A percentile compares a stretch with the other conserved stretches of the same genome.
Evolutionary conservation across 202 grass and related monocot species (phyloP).

Genomic region (Panicum hallii): DNA sequence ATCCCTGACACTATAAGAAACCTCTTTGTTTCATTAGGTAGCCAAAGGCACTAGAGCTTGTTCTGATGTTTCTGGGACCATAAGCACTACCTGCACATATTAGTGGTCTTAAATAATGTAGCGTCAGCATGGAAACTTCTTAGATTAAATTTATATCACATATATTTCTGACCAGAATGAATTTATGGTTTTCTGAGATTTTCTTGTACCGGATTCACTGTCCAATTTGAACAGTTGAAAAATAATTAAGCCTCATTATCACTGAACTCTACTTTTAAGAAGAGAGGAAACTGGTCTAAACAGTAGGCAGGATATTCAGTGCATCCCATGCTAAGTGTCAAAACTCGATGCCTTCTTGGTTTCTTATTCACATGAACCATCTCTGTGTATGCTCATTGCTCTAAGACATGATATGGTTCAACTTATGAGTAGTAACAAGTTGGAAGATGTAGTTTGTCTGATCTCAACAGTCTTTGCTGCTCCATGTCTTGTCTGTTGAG

Average conservation of each 20-base stretch:
- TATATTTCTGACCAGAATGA: not conserved
- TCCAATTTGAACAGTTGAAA: slow-evolving; percentile 21
- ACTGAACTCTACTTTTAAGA: not conserved
- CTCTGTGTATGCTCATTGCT: slow-evolving; percentile 1
- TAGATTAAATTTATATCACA: not conserved
- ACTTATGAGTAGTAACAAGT: not conserved
- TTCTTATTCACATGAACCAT: slow-evolving; percentile 19
- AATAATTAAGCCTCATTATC: slow-evolving; percentile 2
- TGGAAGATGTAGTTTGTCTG: not conserved
- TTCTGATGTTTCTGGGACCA: not conserved
- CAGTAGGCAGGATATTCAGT: not conserved
- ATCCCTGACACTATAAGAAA: not conserved
- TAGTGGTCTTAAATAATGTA: slow-evolving; percentile 7
- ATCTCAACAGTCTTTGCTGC: not conserved
- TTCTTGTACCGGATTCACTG: not conserved
- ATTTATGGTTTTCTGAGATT: not conserved
- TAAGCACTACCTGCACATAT: not conserved
- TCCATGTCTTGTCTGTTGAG: not conserved
- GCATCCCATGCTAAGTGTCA: not conserved
- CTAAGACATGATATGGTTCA: slow-evolving; percentile 16
- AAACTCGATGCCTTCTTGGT: not conserved
- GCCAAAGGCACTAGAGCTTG: not conserved
- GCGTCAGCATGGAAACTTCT: slow-evolving; percentile 7
- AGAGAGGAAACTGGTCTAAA: not conserved
- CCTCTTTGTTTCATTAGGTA: not conserved